Base-by-base conservation (phyloP, 2,329 filamentous ascomycete species). In the Escovopsis sp. region DNA sequence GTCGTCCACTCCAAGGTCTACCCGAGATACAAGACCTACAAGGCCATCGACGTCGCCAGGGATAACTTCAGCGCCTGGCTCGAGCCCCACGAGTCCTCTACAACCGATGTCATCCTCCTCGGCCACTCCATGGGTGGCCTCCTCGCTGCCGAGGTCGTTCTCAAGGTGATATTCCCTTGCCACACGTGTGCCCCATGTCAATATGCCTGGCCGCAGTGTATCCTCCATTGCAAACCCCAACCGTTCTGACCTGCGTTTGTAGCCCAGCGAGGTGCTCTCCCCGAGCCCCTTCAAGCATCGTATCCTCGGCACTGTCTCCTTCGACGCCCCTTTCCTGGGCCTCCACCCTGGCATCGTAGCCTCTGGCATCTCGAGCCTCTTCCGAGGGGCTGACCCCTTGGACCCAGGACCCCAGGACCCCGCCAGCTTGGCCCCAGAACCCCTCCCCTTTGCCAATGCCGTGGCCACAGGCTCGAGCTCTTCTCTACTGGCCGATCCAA, bases 91-190 rank as follows among this genome's bases (percentile, higher is more conserved):
- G 79, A 88, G 53, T 72, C 72, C 19, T 60, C 67, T 4, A 70
- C 64, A 15, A 86, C 84, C 1, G 87, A 94, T 60, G 67, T 92
- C 3, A 66, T 94, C 15, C 65, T 94, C 3, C 63, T 93, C 3
- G 86, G 87, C 1, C 87, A 94, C 54, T 92, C 83, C 29, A 88
- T 94, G 75, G 87, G 87, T 13, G 87, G 87, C 2, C 65, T 94
- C 17, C 56, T 94, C 18, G 73, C 80, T 18, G 83, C 82, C 2
- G 87, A 94, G 47, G 71, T 92, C 18, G 75, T 74, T 3, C 61
- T 93, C 31, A 68, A 80, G 53, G 68, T 66, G 48, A 48, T 15
- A 31, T 35, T 16, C 19, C 11, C 21, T 8, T 25, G 4, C 7
- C 11, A 9, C 21, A 25, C 21, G 21, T 8, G 21, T 25, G 21